These are phyloP conservation scores for Hericium erinaceus DNA, from an alignment of 768 basidiomycete species.

Conservation along the genomic window DNA sequence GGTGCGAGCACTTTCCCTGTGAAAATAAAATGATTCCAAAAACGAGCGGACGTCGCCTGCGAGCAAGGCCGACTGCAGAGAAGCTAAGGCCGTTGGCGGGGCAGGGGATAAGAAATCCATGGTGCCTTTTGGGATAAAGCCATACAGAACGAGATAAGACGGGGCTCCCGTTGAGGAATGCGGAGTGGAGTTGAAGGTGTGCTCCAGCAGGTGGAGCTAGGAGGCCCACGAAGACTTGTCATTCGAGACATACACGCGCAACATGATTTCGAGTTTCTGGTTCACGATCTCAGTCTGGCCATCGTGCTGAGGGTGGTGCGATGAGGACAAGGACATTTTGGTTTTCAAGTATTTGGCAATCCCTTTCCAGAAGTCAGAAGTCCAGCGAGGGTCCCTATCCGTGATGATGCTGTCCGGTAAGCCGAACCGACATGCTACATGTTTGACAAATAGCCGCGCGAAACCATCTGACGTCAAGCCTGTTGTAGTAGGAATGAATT, in stretches of 20 bases:
- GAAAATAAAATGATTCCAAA: background rate
- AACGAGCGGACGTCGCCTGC: background rate
- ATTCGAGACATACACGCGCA: background rate
- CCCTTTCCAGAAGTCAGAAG: slow-evolving; percentile 7
- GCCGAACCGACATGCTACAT: slow-evolving; percentile 1
- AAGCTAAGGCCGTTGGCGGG: background rate
- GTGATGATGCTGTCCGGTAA: background rate
- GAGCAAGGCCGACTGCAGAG: background rate
- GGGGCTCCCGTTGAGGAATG: slow-evolving; percentile 14
- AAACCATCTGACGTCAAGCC: slow-evolving; percentile 1
- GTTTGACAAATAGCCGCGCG: slow-evolving; percentile 3
- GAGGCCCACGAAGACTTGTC: background rate
- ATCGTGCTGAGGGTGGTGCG: slow-evolving; percentile 3
- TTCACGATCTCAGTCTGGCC: background rate
- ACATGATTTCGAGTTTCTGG: background rate
- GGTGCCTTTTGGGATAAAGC: slow-evolving; percentile 4
- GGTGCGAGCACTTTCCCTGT: slow-evolving; percentile 3
- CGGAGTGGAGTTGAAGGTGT: slow-evolving; percentile 10
- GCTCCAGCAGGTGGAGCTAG: background rate
- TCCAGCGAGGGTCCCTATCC: slow-evolving; percentile 5
- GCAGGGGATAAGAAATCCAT: background rate
- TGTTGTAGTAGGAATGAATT: no score
- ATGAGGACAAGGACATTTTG: background rate
- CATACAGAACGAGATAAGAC: slow-evolving; percentile 8
- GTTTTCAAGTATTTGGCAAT: slow-evolving; percentile 8